A percentile compares a stretch with the other conserved stretches of the same genome.
These are phyloP conservation scores for Stevia rebaudiana DNA, from an alignment of 140 eudicot genomes.

Conservation along the genomic window DNA sequence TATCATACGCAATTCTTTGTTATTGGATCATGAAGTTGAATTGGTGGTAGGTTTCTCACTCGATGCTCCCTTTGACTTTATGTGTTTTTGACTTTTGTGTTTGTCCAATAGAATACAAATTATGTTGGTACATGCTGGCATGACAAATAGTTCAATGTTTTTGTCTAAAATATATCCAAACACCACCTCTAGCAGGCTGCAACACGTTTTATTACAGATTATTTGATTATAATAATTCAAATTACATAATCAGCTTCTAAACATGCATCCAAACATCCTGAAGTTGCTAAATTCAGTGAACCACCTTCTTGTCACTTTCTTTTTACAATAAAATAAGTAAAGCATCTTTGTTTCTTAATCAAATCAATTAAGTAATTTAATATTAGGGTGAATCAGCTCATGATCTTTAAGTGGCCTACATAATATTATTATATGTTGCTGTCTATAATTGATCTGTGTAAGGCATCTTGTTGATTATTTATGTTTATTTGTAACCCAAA, in stretches of 20 bases:
- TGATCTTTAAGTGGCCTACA: slow-evolving; percentile 8
- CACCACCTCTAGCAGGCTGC: neutral
- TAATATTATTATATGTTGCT: slow-evolving; percentile 6
- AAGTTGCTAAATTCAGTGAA: neutral
- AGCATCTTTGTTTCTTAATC: neutral
- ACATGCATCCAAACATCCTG: neutral
- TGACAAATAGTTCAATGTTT: neutral
- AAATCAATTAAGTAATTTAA: neutral
- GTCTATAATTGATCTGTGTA: neutral
- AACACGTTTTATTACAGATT: neutral
- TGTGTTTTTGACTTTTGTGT: too few relatives aligned
- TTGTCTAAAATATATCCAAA: neutral
- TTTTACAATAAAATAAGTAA: neutral
- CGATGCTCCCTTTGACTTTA: neutral
- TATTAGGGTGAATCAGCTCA: neutral
- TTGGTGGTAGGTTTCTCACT: too few relatives aligned
- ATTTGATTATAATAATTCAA: neutral
- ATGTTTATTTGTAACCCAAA: neutral
- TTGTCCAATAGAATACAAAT: neutral
- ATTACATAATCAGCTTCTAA: neutral
- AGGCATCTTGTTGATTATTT: slow-evolving; percentile 9
- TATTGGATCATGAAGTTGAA: too few relatives aligned
- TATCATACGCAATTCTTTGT: too few relatives aligned
- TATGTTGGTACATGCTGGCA: neutral
- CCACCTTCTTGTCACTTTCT: neutral